phyloP scores from a whole-genome alignment of 2,329 filamentous ascomycete genomes.

The Paradendryphiella salina region DNA sequence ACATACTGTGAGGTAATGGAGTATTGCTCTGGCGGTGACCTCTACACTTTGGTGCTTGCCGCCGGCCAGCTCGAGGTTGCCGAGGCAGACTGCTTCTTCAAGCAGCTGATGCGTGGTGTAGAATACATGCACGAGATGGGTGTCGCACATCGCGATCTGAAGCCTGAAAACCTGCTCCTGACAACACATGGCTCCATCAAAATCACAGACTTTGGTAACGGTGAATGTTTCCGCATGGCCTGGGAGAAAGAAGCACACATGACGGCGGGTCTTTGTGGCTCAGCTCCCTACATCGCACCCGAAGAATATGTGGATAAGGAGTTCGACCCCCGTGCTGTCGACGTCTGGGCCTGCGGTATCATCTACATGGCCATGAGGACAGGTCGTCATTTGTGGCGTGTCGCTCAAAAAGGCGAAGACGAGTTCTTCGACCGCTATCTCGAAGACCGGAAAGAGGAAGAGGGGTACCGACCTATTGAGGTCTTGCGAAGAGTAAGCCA shows the following conservation, averaged over 20 bases:
- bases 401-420: constrained; percentile 96
- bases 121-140: constrained; percentile 99
- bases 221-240: constrained; percentile 98
- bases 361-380: constrained; percentile 99
- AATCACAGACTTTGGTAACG: constrained; percentile 98
- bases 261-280: constrained; percentile 95
- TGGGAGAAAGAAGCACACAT: constrained; percentile 99
- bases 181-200: constrained; percentile 92
- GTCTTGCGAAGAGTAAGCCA: constrained; percentile 84
- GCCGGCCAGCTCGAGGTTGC: constrained; percentile 88
- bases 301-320: constrained; percentile 96
- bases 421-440: constrained; percentile 96
- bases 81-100: constrained; percentile 98
- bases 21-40: constrained; percentile 92
- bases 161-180: constrained; percentile 92
- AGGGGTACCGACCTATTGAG: constrained; percentile 95
- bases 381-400: constrained; percentile 90
- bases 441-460: constrained; percentile 88
- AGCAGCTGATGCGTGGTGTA: constrained; percentile 98
- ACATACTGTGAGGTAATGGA: constrained; percentile 99
- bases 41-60: constrained; percentile 90
- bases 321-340: constrained; percentile 95
- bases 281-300: constrained; percentile 94
- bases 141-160: constrained; percentile 93
- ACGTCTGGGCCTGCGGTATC: constrained; percentile 97